These are phyloP conservation scores for Suillus subalutaceus DNA, from an alignment of 768 basidiomycete species.

Conservation along the genomic window DNA sequence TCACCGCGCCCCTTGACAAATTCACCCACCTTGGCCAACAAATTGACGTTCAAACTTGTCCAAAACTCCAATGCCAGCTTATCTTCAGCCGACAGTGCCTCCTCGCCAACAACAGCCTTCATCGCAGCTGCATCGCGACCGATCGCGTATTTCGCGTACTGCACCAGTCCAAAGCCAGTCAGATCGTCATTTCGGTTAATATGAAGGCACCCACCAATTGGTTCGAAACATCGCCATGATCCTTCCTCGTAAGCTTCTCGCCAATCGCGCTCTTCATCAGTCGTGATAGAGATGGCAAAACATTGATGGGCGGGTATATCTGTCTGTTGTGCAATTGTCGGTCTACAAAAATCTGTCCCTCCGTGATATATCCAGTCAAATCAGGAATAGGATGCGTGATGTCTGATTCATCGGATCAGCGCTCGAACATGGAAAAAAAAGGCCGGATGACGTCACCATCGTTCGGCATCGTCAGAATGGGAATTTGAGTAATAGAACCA, in stretches of 20 bases:
- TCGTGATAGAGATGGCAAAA: constrained; percentile 96
- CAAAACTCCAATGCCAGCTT: constrained; percentile 96
- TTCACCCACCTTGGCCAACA: constrained; percentile 84
- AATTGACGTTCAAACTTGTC: constrained; percentile 98
- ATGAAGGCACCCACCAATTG: constrained; percentile 68
- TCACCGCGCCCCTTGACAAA: constrained; percentile 16
- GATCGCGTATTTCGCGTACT: constrained; percentile 99
- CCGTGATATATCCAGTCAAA: constrained; percentile 98
- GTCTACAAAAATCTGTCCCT: constrained; percentile 99
- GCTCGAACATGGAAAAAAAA: constrained; percentile 19
- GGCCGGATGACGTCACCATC: constrained; percentile 66
- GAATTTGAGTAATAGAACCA: constrained; percentile 99
- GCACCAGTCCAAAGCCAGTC: constrained; percentile 22
- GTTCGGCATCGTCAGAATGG: constrained; percentile 99
- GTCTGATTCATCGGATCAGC: constrained; percentile 54
- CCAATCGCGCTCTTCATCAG: constrained; percentile 99
- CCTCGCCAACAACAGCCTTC: constrained; percentile 99
- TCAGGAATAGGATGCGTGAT: constrained; percentile 99
- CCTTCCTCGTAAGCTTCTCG: constrained; percentile 94
- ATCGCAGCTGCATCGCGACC: constrained; percentile 96
- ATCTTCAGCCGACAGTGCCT: constrained; percentile 92
- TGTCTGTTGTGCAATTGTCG: constrained; percentile 95
- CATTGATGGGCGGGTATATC: constrained; percentile 99
- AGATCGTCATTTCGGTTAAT: constrained; percentile 14
- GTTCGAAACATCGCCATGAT: constrained; percentile 99